phyloP scores from a whole-genome alignment of 106 monocot genomes.

The Dendrobium catenatum region DNA sequence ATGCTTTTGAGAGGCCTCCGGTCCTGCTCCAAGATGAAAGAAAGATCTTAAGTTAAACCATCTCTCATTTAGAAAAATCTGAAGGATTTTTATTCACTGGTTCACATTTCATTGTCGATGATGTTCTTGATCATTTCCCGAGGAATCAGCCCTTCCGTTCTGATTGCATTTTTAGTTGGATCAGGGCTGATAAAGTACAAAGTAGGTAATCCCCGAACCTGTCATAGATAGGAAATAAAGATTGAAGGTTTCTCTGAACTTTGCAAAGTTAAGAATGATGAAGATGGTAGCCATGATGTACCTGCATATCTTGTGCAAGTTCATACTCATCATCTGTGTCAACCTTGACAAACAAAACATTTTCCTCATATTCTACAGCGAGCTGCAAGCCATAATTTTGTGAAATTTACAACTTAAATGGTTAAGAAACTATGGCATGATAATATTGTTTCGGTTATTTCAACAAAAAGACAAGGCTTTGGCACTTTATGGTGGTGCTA shows the following conservation, averaged over 20 bases:
- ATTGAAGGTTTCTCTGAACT: background rate
- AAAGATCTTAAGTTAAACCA: background rate
- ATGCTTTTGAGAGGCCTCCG: background rate
- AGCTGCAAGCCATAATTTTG: conserved; percentile 24
- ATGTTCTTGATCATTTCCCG: conserved; percentile 71
- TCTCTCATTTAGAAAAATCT: background rate
- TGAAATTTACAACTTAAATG: background rate
- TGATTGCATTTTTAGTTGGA: conserved; percentile 68
- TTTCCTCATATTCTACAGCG: conserved; percentile 72
- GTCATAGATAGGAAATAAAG: background rate
- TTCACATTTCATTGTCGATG: conserved; percentile 76
- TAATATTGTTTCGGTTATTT: background rate
- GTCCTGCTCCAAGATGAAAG: background rate
- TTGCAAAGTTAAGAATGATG: background rate
- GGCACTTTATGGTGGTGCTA: too few species aligned
- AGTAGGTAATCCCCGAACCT: conserved; percentile 84
- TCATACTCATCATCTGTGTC: conserved; percentile 97
- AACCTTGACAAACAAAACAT: conserved; percentile 75
- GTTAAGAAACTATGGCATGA: background rate
- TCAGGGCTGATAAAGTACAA: conserved; percentile 87
- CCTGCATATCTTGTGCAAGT: conserved; percentile 76
- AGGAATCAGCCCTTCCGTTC: conserved; percentile 83
- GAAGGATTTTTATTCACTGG: background rate
- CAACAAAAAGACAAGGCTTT: too few species aligned
- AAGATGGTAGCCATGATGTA: background rate